phyloP scores from a whole-genome alignment of 345 rosid genomes.

The Hypericum androsaemum region DNA sequence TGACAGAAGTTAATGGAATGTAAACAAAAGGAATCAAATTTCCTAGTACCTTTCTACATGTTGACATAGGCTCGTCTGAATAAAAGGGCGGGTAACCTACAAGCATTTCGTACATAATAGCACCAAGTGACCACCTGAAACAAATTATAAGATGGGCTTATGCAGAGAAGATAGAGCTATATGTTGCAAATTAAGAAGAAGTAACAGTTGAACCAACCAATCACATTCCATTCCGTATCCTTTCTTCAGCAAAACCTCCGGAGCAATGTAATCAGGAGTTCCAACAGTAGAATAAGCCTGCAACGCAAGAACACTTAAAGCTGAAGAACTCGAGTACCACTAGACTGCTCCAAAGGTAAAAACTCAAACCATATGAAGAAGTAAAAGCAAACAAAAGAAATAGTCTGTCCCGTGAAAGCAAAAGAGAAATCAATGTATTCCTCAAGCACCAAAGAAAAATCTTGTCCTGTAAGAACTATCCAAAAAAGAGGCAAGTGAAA shows the following conservation, averaged over 20 bases:
- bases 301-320: slow-evolving; percentile 12
- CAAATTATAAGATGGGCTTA: slow-evolving; percentile 7
- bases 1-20: too few species aligned
- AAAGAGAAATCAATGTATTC: too few species aligned
- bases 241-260: slow-evolving; percentile 29
- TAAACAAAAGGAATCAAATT: too few species aligned
- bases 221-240: slow-evolving; percentile 35
- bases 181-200: slow-evolving; percentile 1
- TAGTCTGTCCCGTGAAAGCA: too few species aligned
- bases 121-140: slow-evolving; percentile 98
- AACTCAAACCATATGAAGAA: too few species aligned
- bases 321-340: slow-evolving; percentile 10
- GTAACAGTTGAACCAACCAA: slow-evolving; percentile 16
- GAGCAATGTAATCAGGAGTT: slow-evolving; percentile 29
- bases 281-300: slow-evolving; percentile 22
- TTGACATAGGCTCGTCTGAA: slow-evolving; percentile 97
- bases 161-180: slow-evolving; percentile 1
- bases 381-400: too few species aligned
- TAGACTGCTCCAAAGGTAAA: too few species aligned
- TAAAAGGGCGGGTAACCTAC: slow-evolving; percentile 98
- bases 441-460: too few species aligned
- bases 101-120: slow-evolving; percentile 99
- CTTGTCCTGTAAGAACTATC: too few species aligned
- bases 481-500: too few species aligned
- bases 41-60: slow-evolving; percentile 79